Conservation (phyloP, 495 filamentous ascomycete species). For the Neurospora pannonica region DNA sequence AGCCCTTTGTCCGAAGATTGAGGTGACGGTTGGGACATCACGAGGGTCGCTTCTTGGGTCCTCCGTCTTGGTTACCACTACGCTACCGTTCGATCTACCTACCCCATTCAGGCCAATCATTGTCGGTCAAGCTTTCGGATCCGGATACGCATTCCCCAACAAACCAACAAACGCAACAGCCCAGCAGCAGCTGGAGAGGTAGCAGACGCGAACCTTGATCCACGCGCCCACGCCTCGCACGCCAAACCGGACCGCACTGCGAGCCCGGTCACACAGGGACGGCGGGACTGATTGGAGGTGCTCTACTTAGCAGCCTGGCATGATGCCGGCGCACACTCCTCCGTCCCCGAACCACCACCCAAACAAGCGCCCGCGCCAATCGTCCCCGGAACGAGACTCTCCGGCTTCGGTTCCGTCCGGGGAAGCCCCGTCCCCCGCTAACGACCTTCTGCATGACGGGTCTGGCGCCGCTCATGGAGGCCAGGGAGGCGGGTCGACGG, state of each 20-base stretch:
- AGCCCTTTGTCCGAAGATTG: background rate
- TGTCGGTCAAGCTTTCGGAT: background rate
- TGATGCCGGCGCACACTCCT: conserved; percentile 31
- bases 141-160: background rate
- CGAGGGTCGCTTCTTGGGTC: background rate
- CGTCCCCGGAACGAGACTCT: conserved; percentile 39
- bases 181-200: background rate
- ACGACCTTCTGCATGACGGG: conserved; percentile 27
- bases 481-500: conserved; percentile 1
- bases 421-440: conserved; percentile 19
- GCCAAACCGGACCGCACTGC: background rate
- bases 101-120: background rate
- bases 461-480: conserved; percentile 3
- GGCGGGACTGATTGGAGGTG: background rate
- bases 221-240: background rate
- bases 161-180: background rate
- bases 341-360: conserved; percentile 35
- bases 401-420: conserved; percentile 26
- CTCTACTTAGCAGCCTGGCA: conserved; percentile 7
- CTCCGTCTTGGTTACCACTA: background rate
- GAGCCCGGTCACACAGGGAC: background rate
- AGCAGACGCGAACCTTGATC: background rate
- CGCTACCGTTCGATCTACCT: background rate
- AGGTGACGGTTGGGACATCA: background rate
- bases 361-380: conserved; percentile 42